Conservation (phyloP, 768 basidiomycete species). For the Mrakia hoshinonis region DNA sequence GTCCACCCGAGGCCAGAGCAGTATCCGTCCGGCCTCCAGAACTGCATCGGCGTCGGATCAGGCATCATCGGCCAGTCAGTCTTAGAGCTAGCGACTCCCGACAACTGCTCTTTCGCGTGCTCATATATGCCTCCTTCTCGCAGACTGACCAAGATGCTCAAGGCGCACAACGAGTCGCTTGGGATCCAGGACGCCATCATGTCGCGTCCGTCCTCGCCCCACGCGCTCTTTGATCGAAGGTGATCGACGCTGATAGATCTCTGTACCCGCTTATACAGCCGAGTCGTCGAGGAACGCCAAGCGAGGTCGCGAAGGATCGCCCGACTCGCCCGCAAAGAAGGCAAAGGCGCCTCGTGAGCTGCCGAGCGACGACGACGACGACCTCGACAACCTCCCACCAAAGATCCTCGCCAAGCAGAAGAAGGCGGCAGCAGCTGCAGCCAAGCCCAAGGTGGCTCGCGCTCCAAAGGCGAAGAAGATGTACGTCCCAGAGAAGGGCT, state of each 20-base stretch:
- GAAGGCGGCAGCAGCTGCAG: neutral
- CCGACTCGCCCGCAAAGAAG: conserved; percentile 2
- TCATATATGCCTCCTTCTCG: neutral
- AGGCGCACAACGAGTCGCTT: neutral
- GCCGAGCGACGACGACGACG: neutral
- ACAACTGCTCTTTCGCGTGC: neutral
- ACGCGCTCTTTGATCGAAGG: neutral
- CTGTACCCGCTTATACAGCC: too few species aligned
- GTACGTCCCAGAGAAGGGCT: conserved; percentile 17
- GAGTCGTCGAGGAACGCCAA: too few species aligned
- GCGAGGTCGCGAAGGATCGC: too few species aligned
- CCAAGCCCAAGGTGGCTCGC: neutral
- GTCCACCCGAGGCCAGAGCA: conserved; percentile 2
- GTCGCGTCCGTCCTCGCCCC: neutral
- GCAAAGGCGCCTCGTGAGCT: neutral
- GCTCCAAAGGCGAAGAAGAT: conserved; percentile 6
- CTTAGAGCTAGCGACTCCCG: neutral
- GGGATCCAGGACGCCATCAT: neutral
- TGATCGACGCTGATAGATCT: too few species aligned
- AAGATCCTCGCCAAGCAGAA: conserved; percentile 5
- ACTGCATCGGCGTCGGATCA: conserved; percentile 14
- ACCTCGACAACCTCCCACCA: neutral
- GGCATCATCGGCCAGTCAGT: conserved; percentile 15
- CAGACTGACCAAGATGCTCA: conserved; percentile 3
- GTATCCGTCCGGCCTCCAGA: neutral